Base-by-base conservation (phyloP, 2,329 filamentous ascomycete species). In the Aureobasidium leucospermi region DNA sequence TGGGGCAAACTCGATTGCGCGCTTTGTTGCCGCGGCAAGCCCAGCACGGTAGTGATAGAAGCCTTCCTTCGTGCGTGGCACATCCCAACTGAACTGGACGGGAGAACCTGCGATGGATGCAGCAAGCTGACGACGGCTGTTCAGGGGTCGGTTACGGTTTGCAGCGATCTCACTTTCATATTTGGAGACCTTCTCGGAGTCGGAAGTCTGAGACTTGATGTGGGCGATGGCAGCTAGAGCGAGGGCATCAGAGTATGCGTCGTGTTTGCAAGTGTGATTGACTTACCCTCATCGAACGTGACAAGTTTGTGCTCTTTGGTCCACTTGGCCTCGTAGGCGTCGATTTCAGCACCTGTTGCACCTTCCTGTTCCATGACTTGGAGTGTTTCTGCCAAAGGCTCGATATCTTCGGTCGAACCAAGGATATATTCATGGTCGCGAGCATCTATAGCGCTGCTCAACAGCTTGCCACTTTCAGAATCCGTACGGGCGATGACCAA, bases 371-470 rank as follows among this genome's bases (percentile, higher is more conserved):
- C 94, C 90, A 97, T 96, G 28, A 82, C 82, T 70, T 96, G 93
- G 36, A 99, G 79, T 0, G 87, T 90, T 72, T 97, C 94, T 19
- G 93, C 88, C 4, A 97, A 79, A 2, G 92, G 89, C 65, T 90
- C 87, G 8, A 85, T 79, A n/a, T 86, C 79, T 66, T 94, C 87
- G 0, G 89, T 82, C 3, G 96, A 85, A 58, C 93, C 93, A 28
- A 96, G 86, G 68, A 99, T 96, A 76, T 93, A 97, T 74, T 97
- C 93, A 73, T 99, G 94, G 70, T 99, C 94, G 61, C 94, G 88
- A 6, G 91, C 87, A 70, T 99, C 94, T 63, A 99, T 88, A 13
- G 91, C 90, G 62, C 88, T 96, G 61, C 88, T 95, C 59, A 99
- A 81, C 23, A 99, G 82, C 71, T 87, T 92, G 47, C 93, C 94